Percentiles rank a stretch among this genome's conserved stretches.
Evolutionary conservation across 305 asterid species (phyloP).

Genomic region (Fraxinus paxiana): DNA sequence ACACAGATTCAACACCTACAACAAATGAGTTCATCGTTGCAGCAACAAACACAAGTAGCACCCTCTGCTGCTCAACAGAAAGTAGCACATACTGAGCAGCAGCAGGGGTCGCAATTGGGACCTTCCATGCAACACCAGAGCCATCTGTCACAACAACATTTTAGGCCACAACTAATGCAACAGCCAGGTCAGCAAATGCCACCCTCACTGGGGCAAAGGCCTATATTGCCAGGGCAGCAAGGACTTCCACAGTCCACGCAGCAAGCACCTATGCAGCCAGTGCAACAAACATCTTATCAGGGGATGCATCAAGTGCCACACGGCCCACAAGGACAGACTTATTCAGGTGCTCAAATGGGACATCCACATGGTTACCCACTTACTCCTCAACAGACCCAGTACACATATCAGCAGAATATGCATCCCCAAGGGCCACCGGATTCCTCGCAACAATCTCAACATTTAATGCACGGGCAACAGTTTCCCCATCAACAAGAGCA

Average conservation of each 20-base stretch:
- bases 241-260: slow-evolving; percentile 41
- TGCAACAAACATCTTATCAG: slow-evolving; percentile 47
- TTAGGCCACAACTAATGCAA: slow-evolving; percentile 55
- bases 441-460: slow-evolving; percentile 55
- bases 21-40: slow-evolving; percentile 34
- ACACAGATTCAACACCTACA: slow-evolving; percentile 37
- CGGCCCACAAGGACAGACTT: slow-evolving; percentile 45
- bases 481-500: slow-evolving; percentile 61
- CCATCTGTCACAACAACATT: slow-evolving; percentile 44
- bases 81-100: slow-evolving; percentile 42
- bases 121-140: slow-evolving; percentile 46
- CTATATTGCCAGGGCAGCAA: slow-evolving; percentile 44
- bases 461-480: slow-evolving; percentile 52
- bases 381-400: slow-evolving; percentile 53
- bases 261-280: slow-evolving; percentile 44
- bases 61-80: slow-evolving; percentile 41
- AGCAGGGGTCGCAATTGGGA: slow-evolving; percentile 56
- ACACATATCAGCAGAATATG: slow-evolving; percentile 55
- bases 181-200: slow-evolving; percentile 55
- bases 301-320: slow-evolving; percentile 41
- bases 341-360: slow-evolving; percentile 52
- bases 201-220: slow-evolving; percentile 42
- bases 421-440: slow-evolving; percentile 53
- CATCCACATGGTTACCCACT: slow-evolving; percentile 54
- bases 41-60: slow-evolving; percentile 40